Evolutionary conservation across 2,329 filamentous ascomycete genomes (phyloP).

Genomic region (Calonectria crousiana): DNA sequence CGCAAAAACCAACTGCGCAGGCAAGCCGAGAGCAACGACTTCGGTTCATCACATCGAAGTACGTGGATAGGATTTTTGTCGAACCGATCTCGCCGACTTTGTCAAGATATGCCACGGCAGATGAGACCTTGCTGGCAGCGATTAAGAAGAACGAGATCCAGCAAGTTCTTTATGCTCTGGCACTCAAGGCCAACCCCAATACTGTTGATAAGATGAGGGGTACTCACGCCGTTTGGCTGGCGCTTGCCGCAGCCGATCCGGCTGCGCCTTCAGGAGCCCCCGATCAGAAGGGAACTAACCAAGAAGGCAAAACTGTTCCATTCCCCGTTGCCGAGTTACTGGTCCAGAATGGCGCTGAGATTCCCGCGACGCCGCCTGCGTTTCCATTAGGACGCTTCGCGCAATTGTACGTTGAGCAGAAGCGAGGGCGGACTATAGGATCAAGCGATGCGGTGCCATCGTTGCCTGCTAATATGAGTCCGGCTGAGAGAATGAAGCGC

Average conservation of each 20-base stretch:
- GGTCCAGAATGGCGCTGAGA: constrained; percentile 92
- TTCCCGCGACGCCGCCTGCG: constrained; percentile 79
- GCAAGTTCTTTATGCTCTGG: constrained; percentile 90
- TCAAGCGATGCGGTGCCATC: constrained; percentile 72
- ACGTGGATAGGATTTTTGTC: constrained; percentile 86
- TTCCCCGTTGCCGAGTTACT: constrained; percentile 94
- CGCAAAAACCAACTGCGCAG: constrained; percentile 78
- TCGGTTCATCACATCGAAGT: constrained; percentile 96
- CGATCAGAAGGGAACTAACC: constrained; percentile 56
- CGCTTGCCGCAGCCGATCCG: constrained; percentile 91
- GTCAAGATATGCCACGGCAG: constrained; percentile 81
- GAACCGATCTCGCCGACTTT: constrained; percentile 81
- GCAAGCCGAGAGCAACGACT: constrained; percentile 90
- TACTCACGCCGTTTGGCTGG: constrained; percentile 91
- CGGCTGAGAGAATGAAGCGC: constrained; percentile 64
- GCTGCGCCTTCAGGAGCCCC: constrained; percentile 75
- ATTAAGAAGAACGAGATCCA: constrained; percentile 98
- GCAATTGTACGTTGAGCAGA: constrained; percentile 87
- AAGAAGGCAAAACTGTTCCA: constrained; percentile 68
- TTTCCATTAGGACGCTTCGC: constrained; percentile 88
- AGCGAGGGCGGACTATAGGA: constrained; percentile 62
- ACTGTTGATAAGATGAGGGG: constrained; percentile 85
- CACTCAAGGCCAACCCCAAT: constrained; percentile 89
- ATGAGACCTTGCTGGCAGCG: constrained; percentile 90
- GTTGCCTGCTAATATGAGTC: constrained; percentile 62